These are phyloP conservation scores for Fusarium veterinarium DNA, from an alignment of 2,329 filamentous ascomycete species.

Conservation along the genomic window DNA sequence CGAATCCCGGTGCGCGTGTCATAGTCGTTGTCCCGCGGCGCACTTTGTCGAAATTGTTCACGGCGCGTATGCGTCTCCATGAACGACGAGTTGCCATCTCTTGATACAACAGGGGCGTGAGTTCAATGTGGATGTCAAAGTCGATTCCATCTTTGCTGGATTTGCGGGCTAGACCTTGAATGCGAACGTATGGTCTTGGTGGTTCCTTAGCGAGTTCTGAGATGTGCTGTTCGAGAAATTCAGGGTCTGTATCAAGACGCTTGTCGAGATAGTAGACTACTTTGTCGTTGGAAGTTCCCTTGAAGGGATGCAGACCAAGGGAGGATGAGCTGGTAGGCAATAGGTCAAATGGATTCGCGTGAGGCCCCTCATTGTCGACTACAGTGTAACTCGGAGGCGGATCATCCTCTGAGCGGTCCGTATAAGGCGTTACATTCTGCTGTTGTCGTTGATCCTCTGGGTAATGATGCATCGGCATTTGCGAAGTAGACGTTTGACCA, in stretches of 20 bases:
- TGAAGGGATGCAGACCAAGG: slow-evolving; percentile 44
- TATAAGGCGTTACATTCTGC: slow-evolving; percentile 12
- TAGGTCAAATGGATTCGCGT: slow-evolving; percentile 25
- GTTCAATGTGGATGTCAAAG: slow-evolving; percentile 69
- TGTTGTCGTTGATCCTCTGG: slow-evolving; percentile 29
- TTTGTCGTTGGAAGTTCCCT: slow-evolving; percentile 49
- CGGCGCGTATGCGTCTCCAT: slow-evolving; percentile 61
- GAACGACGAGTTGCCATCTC: slow-evolving; percentile 54
- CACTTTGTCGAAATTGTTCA: slow-evolving; percentile 68
- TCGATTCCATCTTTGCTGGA: slow-evolving; percentile 61
- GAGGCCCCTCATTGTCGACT: slow-evolving; percentile 29
- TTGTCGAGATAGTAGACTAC: slow-evolving; percentile 58
- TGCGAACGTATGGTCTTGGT: slow-evolving; percentile 63
- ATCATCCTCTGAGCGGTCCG: slow-evolving; percentile 23
- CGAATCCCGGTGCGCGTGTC: slow-evolving; percentile 60
- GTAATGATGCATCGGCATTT: slow-evolving; percentile 36
- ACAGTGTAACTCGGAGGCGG: slow-evolving; percentile 38
- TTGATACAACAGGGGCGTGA: slow-evolving; percentile 67
- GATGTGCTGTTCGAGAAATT: slow-evolving; percentile 59
- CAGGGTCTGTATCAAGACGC: slow-evolving; percentile 58
- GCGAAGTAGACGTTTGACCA: slow-evolving; percentile 27
- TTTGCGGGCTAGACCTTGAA: slow-evolving; percentile 65
- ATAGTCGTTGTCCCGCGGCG: slow-evolving; percentile 73
- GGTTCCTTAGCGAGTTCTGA: slow-evolving; percentile 58
- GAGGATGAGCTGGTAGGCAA: slow-evolving; percentile 28